Base-by-base conservation (phyloP, 129 eudicot species). In the Flaveria linearis region DNA sequence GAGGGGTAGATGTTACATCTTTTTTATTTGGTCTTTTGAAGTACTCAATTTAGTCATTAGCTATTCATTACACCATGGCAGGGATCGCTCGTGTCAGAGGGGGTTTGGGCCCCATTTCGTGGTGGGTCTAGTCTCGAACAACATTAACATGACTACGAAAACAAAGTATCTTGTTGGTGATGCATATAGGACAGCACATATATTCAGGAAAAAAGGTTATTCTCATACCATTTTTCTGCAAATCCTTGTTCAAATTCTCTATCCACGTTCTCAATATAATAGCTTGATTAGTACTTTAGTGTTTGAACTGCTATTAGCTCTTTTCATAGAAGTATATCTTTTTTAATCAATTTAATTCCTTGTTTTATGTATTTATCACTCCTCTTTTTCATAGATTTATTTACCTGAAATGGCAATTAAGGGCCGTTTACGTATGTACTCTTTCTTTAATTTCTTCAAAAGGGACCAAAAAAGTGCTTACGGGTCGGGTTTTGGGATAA, bases 71-170 rank as follows among this genome's bases (percentile, higher is more conserved):
- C 66, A 22, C 51, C 47, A 28, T 78, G 72, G 60, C 82, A 84
- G 88, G 88, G 85, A 46, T 81, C 82, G 9, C 79, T 80, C 53
- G 79, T 72, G 62, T 73, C 75, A 0, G 79, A 80, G 83, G 69
- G 17, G 79, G 79, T 80, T 53, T 74, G 42, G 84, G 84, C 8
- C 84, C 84, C 22, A 10, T 73, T 66, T 80, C 84, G 14, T 80
- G 84, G 84, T 80, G 84, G 84, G 79, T 80, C 30, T 80, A 73
- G 70, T 53, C 39, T 15, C 36, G 17, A 30, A 60, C 36, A 61
- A 63, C 28, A 30, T 26, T 18, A 23, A 41, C 78, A 22, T 60
- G 42, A 55, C 43, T 41, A 43, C 2, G 25, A 73, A 45, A 45
- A 49, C 30, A 45, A 17, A 20, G n/a, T 56, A 20, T 25, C 46